These are phyloP conservation scores for Parastagonospora avenae DNA, from an alignment of 2,329 filamentous ascomycete species.

Conservation along the genomic window DNA sequence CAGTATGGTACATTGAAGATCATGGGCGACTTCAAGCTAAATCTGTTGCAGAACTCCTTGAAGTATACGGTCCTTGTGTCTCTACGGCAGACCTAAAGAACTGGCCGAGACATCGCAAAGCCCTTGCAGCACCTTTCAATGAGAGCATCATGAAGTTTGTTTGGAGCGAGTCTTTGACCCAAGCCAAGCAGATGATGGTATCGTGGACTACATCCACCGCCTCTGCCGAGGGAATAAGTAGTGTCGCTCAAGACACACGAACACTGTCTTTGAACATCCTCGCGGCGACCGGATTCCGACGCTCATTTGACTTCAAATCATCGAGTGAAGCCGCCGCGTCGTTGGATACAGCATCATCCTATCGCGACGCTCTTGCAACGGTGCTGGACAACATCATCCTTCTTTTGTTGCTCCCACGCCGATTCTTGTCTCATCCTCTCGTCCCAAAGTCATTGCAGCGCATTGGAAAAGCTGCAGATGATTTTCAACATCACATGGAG, in stretches of 20 bases:
- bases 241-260: slow-evolving; percentile 12
- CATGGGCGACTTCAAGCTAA: neutral
- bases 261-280: slow-evolving; percentile 42
- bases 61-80: slow-evolving; percentile 15
- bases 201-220: slow-evolving; percentile 2
- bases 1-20: slow-evolving; percentile 4
- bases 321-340: neutral
- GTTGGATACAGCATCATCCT: neutral
- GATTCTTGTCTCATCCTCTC: slow-evolving; percentile 9
- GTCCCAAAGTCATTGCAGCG: slow-evolving; percentile 11
- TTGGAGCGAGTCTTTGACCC: slow-evolving; percentile 17
- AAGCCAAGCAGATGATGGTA: slow-evolving; percentile 6
- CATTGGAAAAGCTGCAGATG: slow-evolving; percentile 13
- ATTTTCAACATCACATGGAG: slow-evolving; percentile 10
- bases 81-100: slow-evolving; percentile 24
- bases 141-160: slow-evolving; percentile 15
- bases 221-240: neutral
- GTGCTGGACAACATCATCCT: slow-evolving; percentile 30
- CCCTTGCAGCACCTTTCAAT: slow-evolving; percentile 20
- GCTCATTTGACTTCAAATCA: slow-evolving; percentile 11
- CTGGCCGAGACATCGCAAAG: slow-evolving; percentile 29
- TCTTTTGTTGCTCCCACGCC: slow-evolving; percentile 7
- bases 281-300: slow-evolving; percentile 37
- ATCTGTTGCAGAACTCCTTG: slow-evolving; percentile 9
- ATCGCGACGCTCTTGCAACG: slow-evolving; percentile 21